phyloP scores from a whole-genome alignment of 2,329 filamentous ascomycete species.

The Seiridium cupressi region DNA sequence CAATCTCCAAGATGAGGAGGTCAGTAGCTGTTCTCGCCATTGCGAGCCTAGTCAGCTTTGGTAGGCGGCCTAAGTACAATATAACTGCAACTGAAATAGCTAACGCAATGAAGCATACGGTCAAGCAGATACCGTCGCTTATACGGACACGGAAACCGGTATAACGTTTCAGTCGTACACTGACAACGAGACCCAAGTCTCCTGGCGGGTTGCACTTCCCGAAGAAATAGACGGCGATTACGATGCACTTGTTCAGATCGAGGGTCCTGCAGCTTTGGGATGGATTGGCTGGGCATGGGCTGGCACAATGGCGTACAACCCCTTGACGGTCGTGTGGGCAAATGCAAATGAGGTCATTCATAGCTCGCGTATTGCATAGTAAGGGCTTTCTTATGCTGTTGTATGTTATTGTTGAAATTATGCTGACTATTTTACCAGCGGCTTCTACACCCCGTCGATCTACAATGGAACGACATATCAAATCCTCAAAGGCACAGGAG shows the following conservation, averaged over 20 bases:
- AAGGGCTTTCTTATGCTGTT: slow-evolving; percentile 13
- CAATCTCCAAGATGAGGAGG: not conserved
- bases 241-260: slow-evolving; percentile 37
- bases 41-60: not conserved
- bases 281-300: slow-evolving; percentile 41
- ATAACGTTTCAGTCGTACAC: slow-evolving; percentile 42
- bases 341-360: slow-evolving; percentile 33
- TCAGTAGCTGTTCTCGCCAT: not conserved
- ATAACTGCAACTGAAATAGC: not conserved
- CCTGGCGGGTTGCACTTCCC: slow-evolving; percentile 32
- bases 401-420: not conserved
- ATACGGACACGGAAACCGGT: slow-evolving; percentile 35
- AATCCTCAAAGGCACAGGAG: slow-evolving; percentile 31
- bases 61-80: not conserved
- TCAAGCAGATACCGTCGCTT: slow-evolving; percentile 32
- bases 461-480: slow-evolving; percentile 31
- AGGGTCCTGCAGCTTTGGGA: slow-evolving; percentile 32
- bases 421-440: slow-evolving; percentile 19
- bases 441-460: slow-evolving; percentile 30
- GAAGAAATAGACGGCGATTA: slow-evolving; percentile 28
- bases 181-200: slow-evolving; percentile 30
- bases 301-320: slow-evolving; percentile 39
- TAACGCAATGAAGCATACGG: slow-evolving; percentile 5
- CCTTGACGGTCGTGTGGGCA: slow-evolving; percentile 38
- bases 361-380: slow-evolving; percentile 39